phyloP scores from a whole-genome alignment of 768 basidiomycete species.

The Chalciporus chontae region DNA sequence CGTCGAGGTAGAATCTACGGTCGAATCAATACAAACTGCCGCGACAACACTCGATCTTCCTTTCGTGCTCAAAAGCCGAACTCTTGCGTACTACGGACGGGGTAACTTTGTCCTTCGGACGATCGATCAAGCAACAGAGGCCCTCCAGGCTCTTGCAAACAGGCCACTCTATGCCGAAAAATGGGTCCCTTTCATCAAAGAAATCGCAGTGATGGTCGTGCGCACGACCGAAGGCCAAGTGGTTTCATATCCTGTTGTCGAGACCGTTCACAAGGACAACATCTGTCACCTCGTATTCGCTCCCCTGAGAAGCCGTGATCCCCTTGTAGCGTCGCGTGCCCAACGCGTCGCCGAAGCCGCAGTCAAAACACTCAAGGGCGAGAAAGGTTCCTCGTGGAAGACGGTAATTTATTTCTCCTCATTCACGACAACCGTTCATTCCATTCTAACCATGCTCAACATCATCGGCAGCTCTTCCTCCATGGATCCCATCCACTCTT shows the following conservation, averaged over 20 bases:
- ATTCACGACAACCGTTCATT: slow-evolving; percentile 23
- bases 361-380: slow-evolving; percentile 74
- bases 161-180: slow-evolving; percentile 90
- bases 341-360: slow-evolving; percentile 76
- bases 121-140: slow-evolving; percentile 46
- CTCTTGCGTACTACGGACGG: slow-evolving; percentile 91
- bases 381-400: slow-evolving; percentile 91
- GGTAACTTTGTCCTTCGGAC: slow-evolving; percentile 82
- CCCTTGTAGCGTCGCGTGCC: slow-evolving; percentile 55
- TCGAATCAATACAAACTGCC: slow-evolving; percentile 50
- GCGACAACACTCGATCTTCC: slow-evolving; percentile 70
- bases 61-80: slow-evolving; percentile 94
- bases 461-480: slow-evolving; percentile 79
- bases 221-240: slow-evolving; percentile 72
- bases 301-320: slow-evolving; percentile 65
- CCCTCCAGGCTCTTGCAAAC: slow-evolving; percentile 51
- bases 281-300: slow-evolving; percentile 92
- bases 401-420: slow-evolving; percentile 51
- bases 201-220: slow-evolving; percentile 97
- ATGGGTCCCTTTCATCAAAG: slow-evolving; percentile 85
- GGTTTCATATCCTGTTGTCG: slow-evolving; percentile 83
- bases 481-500: slow-evolving; percentile 54
- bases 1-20: slow-evolving; percentile 51
- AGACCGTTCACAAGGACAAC: slow-evolving; percentile 92
- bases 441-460: slow-evolving; percentile 92